These are phyloP conservation scores for Pestalotiopsis sp. DNA, from an alignment of 2,329 filamentous ascomycete species.

Conservation along the genomic window DNA sequence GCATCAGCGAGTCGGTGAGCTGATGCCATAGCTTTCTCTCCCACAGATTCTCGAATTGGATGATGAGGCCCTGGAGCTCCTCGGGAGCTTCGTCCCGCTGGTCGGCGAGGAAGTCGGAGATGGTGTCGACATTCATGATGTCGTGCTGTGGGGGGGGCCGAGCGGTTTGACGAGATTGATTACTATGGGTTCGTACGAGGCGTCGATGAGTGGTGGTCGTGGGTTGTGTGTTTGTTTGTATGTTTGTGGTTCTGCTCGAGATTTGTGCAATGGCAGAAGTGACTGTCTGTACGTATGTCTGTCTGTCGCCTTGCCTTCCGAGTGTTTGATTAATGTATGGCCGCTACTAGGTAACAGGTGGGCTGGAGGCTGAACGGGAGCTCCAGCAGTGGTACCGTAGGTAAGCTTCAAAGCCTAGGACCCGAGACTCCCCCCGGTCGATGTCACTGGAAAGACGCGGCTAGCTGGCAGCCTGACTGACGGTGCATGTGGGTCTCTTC, in stretches of 20 bases:
- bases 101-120: constrained; percentile 88
- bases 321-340: constrained; percentile 7
- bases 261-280: constrained; percentile 3
- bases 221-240: neutral
- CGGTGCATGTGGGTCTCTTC: neutral
- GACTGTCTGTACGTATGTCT: constrained; percentile 10
- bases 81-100: constrained; percentile 87
- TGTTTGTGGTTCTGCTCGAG: neutral
- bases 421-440: neutral
- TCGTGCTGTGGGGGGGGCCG: neutral
- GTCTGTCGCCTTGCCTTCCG: neutral
- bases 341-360: constrained; percentile 12
- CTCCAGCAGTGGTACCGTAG: constrained; percentile 8
- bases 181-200: neutral
- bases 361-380: constrained; percentile 11
- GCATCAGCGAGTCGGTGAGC: constrained; percentile 84
- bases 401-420: neutral
- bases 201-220: neutral
- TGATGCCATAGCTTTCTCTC: constrained; percentile 99
- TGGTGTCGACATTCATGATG: constrained; percentile 81
- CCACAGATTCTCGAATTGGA: constrained; percentile 96
- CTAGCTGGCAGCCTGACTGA: constrained; percentile 39
- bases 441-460: constrained; percentile 31
- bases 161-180: neutral
- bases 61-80: constrained; percentile 83